Conservation (phyloP, 345 rosid species). For the Eucalyptus cloeziana region DNA sequence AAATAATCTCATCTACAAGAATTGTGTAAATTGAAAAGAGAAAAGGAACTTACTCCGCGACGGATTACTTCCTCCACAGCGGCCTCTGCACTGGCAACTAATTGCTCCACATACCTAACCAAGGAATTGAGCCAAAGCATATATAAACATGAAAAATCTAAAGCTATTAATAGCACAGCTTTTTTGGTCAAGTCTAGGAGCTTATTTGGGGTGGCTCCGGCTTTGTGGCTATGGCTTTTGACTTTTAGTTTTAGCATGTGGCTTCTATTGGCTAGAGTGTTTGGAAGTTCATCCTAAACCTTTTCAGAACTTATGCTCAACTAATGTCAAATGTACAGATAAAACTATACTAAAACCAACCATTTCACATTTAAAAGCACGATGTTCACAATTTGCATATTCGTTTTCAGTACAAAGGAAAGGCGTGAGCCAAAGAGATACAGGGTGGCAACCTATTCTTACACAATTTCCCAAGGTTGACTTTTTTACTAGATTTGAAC, state of each 20-base stretch:
- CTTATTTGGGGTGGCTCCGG: background rate
- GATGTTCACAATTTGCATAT: background rate
- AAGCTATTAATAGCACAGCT: background rate
- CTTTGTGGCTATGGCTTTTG: background rate
- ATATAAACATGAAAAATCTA: background rate
- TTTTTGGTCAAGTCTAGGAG: background rate
- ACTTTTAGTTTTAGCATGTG: background rate
- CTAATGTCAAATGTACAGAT: background rate
- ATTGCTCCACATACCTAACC: slow-evolving; percentile 80
- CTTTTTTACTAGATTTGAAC: background rate
- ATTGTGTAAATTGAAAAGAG: background rate
- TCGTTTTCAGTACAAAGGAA: background rate
- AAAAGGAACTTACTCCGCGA: slow-evolving; percentile 58
- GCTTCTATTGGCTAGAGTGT: background rate
- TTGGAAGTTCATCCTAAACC: background rate
- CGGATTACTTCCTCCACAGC: slow-evolving; percentile 92
- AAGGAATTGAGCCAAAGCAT: background rate
- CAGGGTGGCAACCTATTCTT: background rate
- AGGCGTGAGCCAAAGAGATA: background rate
- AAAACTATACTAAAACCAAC: background rate
- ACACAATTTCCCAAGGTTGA: background rate
- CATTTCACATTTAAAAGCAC: background rate
- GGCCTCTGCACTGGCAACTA: slow-evolving; percentile 95
- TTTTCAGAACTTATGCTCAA: background rate
- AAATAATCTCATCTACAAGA: background rate